A percentile compares a stretch with the other conserved stretches of the same genome.
Evolutionary conservation across 352 stramenopile species (phyloP).

Genomic region (Peronospora farinosa): DNA sequence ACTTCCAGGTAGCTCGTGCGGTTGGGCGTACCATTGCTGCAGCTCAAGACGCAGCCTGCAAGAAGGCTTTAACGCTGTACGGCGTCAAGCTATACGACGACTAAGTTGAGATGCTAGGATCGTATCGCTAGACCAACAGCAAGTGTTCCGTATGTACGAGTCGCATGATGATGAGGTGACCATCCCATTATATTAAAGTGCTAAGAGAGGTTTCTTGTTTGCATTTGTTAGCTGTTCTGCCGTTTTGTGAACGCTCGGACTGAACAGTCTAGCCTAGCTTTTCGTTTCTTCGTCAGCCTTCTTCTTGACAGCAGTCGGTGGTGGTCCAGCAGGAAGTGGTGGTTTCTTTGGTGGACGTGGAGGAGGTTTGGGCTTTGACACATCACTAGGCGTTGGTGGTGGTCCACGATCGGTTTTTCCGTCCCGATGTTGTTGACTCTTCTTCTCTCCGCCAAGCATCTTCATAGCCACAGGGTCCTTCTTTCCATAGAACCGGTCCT

Average conservation of each 20-base stretch:
- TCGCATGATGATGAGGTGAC: too few species aligned
- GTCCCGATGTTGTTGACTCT: conserved; percentile 23
- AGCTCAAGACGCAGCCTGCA: conserved; percentile 66
- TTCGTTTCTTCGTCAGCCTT: conserved; percentile 23
- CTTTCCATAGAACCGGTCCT: conserved; percentile 91
- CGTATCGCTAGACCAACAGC: not conserved
- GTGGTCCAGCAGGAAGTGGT: conserved; percentile 52
- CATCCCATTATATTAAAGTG: not conserved
- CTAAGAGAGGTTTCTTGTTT: conserved; percentile 9
- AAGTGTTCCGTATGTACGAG: not conserved
- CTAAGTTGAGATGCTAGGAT: conserved; percentile 13
- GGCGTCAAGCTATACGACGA: conserved; percentile 49
- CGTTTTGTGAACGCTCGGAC: conserved; percentile 11
- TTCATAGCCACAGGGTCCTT: conserved; percentile 91
- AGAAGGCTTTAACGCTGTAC: conserved; percentile 55
- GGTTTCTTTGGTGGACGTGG: conserved; percentile 51
- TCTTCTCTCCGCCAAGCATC: conserved; percentile 60
- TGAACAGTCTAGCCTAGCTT: conserved; percentile 12
- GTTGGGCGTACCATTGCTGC: conserved; percentile 59
- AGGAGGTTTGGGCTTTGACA: conserved; percentile 50
- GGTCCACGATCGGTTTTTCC: conserved; percentile 17
- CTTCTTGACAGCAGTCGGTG: conserved; percentile 24
- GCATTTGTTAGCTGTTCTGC: conserved; percentile 4
- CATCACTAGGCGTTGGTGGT: conserved; percentile 16
- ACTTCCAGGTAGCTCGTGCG: conserved; percentile 49